Evolutionary conservation across 2,329 filamentous ascomycete species (phyloP).

Genomic region (Camillea tinctor): DNA sequence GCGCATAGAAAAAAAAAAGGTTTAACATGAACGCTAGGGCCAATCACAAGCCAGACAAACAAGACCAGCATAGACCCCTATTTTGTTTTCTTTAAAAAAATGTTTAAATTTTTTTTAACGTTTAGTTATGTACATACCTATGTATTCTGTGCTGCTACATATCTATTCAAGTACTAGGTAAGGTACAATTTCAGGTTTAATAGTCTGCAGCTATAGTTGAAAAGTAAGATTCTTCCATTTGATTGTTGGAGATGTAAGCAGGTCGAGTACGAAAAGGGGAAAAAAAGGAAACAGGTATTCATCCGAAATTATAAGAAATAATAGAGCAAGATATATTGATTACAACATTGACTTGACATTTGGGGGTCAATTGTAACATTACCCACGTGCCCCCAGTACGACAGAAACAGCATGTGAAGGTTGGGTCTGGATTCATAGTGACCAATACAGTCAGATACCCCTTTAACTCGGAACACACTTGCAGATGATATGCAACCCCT

Average conservation of each 20-base stretch:
- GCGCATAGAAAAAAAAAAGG: not conserved
- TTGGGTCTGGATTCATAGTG: not conserved
- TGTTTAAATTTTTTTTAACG: not conserved
- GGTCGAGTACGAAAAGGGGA: not conserved
- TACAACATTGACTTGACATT: not conserved
- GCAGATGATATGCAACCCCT: not conserved
- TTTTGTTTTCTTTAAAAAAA: too few species aligned
- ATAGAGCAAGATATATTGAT: not conserved
- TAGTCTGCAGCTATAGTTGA: too few species aligned
- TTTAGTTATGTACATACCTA: not conserved
- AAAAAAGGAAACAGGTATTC: not conserved
- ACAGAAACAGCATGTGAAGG: not conserved
- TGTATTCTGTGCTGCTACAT: not conserved
- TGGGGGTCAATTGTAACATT: not conserved
- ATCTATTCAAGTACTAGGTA: not conserved
- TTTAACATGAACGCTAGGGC: not conserved
- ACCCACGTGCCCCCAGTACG: not conserved
- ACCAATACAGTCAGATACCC: not conserved
- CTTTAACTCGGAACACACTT: not conserved
- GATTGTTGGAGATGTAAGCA: too few species aligned
- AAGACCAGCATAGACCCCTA: not conserved
- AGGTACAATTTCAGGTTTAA: not conserved
- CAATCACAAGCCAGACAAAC: not conserved
- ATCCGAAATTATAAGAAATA: not conserved
- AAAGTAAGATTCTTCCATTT: too few species aligned